Conservation (phyloP, 345 rosid species). For the Linum lewisii region DNA sequence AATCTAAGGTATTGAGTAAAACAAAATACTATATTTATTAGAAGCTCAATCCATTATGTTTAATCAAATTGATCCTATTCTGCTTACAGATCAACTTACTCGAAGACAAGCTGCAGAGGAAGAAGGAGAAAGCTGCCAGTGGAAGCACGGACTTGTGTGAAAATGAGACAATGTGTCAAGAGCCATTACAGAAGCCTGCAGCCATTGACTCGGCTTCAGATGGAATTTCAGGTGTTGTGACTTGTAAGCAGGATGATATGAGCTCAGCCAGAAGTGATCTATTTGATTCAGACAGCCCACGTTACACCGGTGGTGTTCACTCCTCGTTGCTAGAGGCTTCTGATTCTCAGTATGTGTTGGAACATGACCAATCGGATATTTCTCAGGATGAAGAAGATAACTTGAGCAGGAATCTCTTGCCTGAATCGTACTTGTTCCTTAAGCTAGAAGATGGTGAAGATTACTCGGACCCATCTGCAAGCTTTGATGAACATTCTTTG, state of each 20-base stretch:
- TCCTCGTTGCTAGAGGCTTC: conserved; percentile 26
- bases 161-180: conserved; percentile 12
- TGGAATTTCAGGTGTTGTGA: conserved; percentile 6
- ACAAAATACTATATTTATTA: too few species aligned
- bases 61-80: too few species aligned
- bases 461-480: conserved; percentile 16
- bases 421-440: conserved; percentile 12
- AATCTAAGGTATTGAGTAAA: background rate
- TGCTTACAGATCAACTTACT: conserved; percentile 17
- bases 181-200: conserved; percentile 3
- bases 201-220: conserved; percentile 6
- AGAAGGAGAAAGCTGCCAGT: conserved; percentile 8
- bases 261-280: conserved; percentile 24
- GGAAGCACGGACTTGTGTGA: conserved; percentile 11
- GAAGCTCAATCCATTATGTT: background rate
- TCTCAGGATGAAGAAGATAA: conserved; percentile 27
- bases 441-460: conserved; percentile 37
- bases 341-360: conserved; percentile 21
- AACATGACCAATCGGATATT: conserved; percentile 20
- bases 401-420: conserved; percentile 20
- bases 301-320: conserved; percentile 38
- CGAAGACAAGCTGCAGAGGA: conserved; percentile 11
- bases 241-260: conserved; percentile 18
- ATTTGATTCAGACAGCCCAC: conserved; percentile 31
- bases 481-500: conserved; percentile 24